These are phyloP conservation scores for Phaeotremella skinneri DNA, from an alignment of 768 basidiomycete genomes.

Conservation along the genomic window DNA sequence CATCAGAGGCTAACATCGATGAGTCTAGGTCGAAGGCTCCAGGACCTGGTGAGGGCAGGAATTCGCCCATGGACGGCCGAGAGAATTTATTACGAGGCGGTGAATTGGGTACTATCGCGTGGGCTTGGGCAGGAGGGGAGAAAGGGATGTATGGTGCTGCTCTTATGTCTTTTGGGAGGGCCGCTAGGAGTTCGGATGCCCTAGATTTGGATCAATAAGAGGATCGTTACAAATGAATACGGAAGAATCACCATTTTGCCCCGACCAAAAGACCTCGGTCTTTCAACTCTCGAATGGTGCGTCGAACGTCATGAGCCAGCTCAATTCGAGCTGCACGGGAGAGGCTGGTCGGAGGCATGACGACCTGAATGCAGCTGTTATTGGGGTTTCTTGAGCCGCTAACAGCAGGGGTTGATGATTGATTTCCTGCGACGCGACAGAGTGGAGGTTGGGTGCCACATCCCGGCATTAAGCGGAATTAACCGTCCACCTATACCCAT, in stretches of 20 bases:
- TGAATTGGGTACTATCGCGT: slow-evolving; percentile 1
- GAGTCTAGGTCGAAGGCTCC: slow-evolving; percentile 23
- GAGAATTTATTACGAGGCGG: slow-evolving; percentile 16
- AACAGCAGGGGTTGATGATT: background rate
- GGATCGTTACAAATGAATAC: background rate
- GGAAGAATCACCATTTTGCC: slow-evolving; percentile 34
- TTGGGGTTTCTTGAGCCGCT: too few relatives aligned
- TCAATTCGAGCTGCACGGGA: slow-evolving; percentile 27
- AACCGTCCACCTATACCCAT: background rate
- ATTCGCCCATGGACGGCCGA: slow-evolving; percentile 35
- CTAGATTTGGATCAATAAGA: slow-evolving; percentile 14
- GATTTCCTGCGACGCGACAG: background rate
- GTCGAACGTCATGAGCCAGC: slow-evolving; percentile 40
- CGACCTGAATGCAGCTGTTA: background rate
- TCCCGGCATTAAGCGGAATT: background rate
- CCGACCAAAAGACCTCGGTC: slow-evolving; percentile 42
- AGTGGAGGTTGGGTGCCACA: background rate
- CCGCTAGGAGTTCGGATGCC: slow-evolving; percentile 37
- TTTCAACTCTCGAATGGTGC: slow-evolving; percentile 34
- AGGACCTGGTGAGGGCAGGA: slow-evolving; percentile 41
- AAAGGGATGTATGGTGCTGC: slow-evolving; percentile 38
- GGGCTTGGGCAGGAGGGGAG: slow-evolving; percentile 36
- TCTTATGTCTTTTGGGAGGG: slow-evolving; percentile 35
- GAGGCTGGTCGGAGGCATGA: slow-evolving; percentile 15
- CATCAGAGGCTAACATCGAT: slow-evolving; percentile 10